Evolutionary conservation across 2,329 filamentous ascomycete genomes (phyloP).

Genomic region (Dactylellina parvicollis): DNA sequence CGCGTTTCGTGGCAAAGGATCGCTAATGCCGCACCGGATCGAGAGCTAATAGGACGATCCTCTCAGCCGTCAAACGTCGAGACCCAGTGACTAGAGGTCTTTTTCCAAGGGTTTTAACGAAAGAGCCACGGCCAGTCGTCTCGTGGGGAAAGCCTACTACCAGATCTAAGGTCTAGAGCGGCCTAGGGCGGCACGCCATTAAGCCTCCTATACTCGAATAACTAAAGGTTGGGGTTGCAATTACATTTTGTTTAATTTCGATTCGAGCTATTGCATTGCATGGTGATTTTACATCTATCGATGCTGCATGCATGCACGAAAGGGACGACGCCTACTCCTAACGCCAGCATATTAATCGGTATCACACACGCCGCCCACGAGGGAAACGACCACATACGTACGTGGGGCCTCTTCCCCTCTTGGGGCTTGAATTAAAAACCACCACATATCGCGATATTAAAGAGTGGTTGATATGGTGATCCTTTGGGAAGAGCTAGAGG

Average conservation of each 20-base stretch:
- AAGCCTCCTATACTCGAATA: slow-evolving; percentile 10
- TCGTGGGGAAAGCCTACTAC: too few relatives aligned
- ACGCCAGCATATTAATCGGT: slow-evolving; percentile 25
- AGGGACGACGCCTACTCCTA: slow-evolving; percentile 39
- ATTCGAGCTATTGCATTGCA: slow-evolving; percentile 29
- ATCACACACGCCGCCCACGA: slow-evolving; percentile 15
- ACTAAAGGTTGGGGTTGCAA: too few relatives aligned
- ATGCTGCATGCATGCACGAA: slow-evolving; percentile 9
- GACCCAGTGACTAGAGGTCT: too few relatives aligned
- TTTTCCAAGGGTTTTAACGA: too few relatives aligned
- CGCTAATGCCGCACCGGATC: not conserved
- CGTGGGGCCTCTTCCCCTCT: not conserved
- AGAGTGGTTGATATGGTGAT: not conserved
- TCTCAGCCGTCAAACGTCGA: too few relatives aligned
- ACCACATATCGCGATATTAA: not conserved
- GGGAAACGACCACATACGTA: slow-evolving; percentile 19
- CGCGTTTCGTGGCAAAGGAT: slow-evolving; percentile 41
- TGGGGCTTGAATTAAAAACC: not conserved
- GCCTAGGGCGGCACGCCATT: slow-evolving; percentile 16
- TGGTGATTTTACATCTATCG: slow-evolving; percentile 9
- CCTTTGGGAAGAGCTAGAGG: not conserved
- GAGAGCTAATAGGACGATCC: too few relatives aligned
- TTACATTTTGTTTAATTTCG: slow-evolving; percentile 22
- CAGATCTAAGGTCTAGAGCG: slow-evolving; percentile 17
- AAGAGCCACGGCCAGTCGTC: too few relatives aligned